Conservation (phyloP, 202 grass and related monocot genomes). For the Panicum hallii region DNA sequence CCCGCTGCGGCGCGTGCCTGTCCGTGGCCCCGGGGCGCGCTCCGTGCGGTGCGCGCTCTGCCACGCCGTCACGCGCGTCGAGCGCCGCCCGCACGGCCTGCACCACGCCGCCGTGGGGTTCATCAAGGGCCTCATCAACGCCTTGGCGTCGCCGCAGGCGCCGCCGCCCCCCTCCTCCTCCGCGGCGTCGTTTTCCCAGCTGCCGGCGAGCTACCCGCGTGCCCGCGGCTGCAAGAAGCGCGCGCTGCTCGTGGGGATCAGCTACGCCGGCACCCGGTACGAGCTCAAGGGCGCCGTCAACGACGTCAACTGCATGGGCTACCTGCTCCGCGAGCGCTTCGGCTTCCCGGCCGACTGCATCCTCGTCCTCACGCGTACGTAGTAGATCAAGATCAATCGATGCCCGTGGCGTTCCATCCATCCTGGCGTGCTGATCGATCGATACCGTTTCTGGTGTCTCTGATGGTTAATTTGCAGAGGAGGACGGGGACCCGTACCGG, state of each 20-base stretch:
- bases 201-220: constrained; percentile 51
- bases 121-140: constrained; percentile 53
- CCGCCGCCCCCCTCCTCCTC: not conserved
- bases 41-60: constrained; percentile 63
- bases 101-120: constrained; percentile 49
- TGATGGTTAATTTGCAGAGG: constrained; percentile 44
- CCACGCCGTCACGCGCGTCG: constrained; percentile 43
- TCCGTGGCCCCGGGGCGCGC: constrained; percentile 20
- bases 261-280: constrained; percentile 62
- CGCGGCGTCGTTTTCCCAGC: not conserved
- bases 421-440: too few relatives aligned
- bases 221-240: constrained; percentile 65
- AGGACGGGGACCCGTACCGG: constrained; percentile 48
- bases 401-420: too few relatives aligned
- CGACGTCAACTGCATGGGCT: constrained; percentile 71
- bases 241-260: constrained; percentile 80
- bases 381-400: not conserved
- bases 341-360: constrained; percentile 59
- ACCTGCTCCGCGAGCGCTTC: constrained; percentile 65
- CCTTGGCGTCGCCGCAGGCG: not conserved
- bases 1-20: constrained; percentile 50
- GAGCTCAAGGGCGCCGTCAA: constrained; percentile 85
- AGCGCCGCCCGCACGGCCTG: constrained; percentile 32
- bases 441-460: too few relatives aligned
- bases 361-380: constrained; percentile 70